These are phyloP conservation scores for Aspergillus wentii DNA, from an alignment of 495 filamentous ascomycete species.

Conservation along the genomic window DNA sequence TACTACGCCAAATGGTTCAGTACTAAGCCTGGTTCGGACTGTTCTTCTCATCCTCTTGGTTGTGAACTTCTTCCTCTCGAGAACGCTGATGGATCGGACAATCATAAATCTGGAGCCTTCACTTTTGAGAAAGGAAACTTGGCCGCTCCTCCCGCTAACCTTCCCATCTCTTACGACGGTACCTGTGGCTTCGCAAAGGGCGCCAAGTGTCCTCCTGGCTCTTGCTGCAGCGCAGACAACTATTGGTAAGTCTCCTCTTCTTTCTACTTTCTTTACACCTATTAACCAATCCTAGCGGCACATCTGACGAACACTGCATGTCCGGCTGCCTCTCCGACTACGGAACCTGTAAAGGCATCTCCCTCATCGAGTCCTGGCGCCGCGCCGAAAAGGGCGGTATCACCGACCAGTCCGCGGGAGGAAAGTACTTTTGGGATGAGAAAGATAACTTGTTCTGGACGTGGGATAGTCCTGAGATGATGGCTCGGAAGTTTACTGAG, in stretches of 20 bases:
- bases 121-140: conserved; percentile 46
- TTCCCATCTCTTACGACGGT: conserved; percentile 36
- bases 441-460: conserved; percentile 64
- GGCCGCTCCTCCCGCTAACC: conserved; percentile 42
- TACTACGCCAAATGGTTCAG: conserved; percentile 73
- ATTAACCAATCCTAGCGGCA: conserved; percentile 11
- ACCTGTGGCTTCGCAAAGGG: conserved; percentile 25
- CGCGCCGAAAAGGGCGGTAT: conserved; percentile 48
- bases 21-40: conserved; percentile 46
- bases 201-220: conserved; percentile 28
- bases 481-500: conserved; percentile 57
- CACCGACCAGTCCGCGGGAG: conserved; percentile 56
- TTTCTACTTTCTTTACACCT: not conserved
- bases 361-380: conserved; percentile 34
- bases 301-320: conserved; percentile 32
- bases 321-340: conserved; percentile 36
- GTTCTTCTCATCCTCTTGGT: conserved; percentile 47
- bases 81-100: conserved; percentile 58
- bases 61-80: conserved; percentile 61
- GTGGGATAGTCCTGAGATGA: conserved; percentile 62
- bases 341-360: conserved; percentile 38
- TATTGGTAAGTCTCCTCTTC: conserved; percentile 28
- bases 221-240: conserved; percentile 34
- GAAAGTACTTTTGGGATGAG: conserved; percentile 65
- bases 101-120: conserved; percentile 57